Conservation (phyloP, 2,329 filamentous ascomycete genomes). For the Hypoxylon sp. region DNA sequence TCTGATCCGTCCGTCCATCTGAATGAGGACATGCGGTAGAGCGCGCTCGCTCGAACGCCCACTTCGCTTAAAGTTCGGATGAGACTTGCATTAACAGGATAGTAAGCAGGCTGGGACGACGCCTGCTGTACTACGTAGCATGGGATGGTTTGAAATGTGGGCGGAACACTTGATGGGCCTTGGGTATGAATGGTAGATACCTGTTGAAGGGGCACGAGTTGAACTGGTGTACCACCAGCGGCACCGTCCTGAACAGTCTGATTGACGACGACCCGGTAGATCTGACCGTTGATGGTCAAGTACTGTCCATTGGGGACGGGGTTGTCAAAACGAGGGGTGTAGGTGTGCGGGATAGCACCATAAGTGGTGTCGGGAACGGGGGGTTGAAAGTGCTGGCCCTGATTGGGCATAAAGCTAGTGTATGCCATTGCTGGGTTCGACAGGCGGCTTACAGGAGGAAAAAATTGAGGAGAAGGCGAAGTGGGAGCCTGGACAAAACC, state of each 20-base stretch:
- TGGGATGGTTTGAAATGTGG: slow-evolving; percentile 10
- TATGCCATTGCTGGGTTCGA: slow-evolving; percentile 57
- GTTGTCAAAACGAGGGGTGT: slow-evolving; percentile 68
- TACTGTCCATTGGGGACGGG: slow-evolving; percentile 36
- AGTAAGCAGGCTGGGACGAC: slow-evolving; percentile 33
- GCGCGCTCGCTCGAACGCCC: slow-evolving; percentile 15
- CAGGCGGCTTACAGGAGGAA: slow-evolving; percentile 54
- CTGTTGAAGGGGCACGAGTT: slow-evolving; percentile 48
- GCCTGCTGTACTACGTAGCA: slow-evolving; percentile 28
- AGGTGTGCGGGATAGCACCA: slow-evolving; percentile 69
- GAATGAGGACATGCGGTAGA: slow-evolving; percentile 6
- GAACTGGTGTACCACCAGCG: slow-evolving; percentile 19
- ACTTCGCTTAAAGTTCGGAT: slow-evolving; percentile 26
- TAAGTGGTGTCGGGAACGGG: slow-evolving; percentile 71
- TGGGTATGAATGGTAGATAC: slow-evolving; percentile 45
- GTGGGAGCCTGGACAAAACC: slow-evolving; percentile 34
- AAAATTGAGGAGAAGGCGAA: slow-evolving; percentile 37
- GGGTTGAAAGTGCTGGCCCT: slow-evolving; percentile 69
- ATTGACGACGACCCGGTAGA: slow-evolving; percentile 28
- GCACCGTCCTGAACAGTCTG: slow-evolving; percentile 1
- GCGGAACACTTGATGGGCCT: slow-evolving; percentile 21
- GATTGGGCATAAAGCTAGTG: slow-evolving; percentile 59
- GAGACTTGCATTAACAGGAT: slow-evolving; percentile 56
- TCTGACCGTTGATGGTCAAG: slow-evolving; percentile 50
- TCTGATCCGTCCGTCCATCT: slow-evolving; percentile 24